Evolutionary conservation across 2,329 filamentous ascomycete genomes (phyloP).

Genomic region (Tolypocladium nubicola): DNA sequence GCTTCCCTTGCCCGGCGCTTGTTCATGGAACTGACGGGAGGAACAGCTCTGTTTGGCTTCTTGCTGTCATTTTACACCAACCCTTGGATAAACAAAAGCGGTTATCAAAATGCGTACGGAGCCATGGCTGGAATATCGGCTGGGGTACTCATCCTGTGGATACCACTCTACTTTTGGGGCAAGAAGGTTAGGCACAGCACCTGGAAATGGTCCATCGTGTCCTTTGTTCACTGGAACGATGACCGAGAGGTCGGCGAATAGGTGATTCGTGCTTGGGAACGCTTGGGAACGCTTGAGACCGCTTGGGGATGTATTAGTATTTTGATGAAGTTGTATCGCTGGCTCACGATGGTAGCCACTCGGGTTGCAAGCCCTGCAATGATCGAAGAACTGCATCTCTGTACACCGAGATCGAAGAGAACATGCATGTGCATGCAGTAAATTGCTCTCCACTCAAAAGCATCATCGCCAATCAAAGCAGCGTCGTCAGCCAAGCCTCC

Average conservation of each 20-base stretch:
- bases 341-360: neutral
- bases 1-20: neutral
- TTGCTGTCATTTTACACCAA: conserved; percentile 51
- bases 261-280: neutral
- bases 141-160: conserved; percentile 32
- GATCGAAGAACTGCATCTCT: neutral
- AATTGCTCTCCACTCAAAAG: neutral
- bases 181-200: conserved; percentile 33
- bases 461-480: neutral
- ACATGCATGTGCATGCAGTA: neutral
- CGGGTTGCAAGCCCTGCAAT: neutral
- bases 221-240: conserved; percentile 35
- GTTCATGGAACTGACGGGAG: neutral
- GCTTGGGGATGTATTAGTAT: neutral
- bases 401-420: neutral
- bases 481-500: neutral
- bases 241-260: conserved; percentile 47
- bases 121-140: conserved; percentile 46
- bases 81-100: conserved; percentile 39
- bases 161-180: conserved; percentile 43
- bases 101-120: conserved; percentile 41
- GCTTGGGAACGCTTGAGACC: neutral
- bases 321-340: neutral
- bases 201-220: conserved; percentile 36
- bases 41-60: conserved; percentile 42